A percentile compares a stretch with the other conserved stretches of the same genome.
Evolutionary conservation across 2,329 filamentous ascomycete genomes (phyloP).

Genomic region (Pseudogymnoascus sp.): DNA sequence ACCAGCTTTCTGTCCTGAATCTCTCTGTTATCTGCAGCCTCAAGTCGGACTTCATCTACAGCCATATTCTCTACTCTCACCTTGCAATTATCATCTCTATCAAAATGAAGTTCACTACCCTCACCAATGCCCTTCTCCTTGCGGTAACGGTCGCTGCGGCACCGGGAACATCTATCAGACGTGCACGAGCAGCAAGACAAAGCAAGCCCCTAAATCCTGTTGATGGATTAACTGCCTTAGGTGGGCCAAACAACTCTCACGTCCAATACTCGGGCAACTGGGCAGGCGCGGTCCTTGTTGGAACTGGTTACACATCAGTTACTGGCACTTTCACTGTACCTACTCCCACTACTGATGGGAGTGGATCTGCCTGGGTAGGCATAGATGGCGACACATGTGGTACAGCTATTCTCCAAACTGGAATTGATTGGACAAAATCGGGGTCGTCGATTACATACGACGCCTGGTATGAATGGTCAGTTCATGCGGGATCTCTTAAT

Average conservation of each 20-base stretch:
- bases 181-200: constrained; percentile 23
- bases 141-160: constrained; percentile 36
- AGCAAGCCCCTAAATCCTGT: constrained; percentile 26
- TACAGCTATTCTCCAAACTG: constrained; percentile 47
- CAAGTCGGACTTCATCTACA: not conserved
- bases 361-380: constrained; percentile 49
- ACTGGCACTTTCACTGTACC: constrained; percentile 46
- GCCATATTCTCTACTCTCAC: not conserved
- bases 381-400: constrained; percentile 52
- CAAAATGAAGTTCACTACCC: constrained; percentile 42
- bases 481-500: not conserved
- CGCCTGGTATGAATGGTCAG: constrained; percentile 50
- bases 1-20: not conserved
- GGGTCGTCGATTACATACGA: constrained; percentile 37
- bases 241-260: constrained; percentile 31
- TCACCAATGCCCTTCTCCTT: constrained; percentile 31
- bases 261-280: constrained; percentile 48
- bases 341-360: constrained; percentile 36
- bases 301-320: constrained; percentile 43
- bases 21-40: not conserved
- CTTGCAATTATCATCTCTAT: not conserved
- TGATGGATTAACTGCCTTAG: constrained; percentile 24
- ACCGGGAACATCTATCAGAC: constrained; percentile 35
- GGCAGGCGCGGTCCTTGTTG: constrained; percentile 47
- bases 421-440: constrained; percentile 45